Percentiles rank a stretch among this genome's conserved stretches.
phyloP scores from a whole-genome alignment of 2,329 filamentous ascomycete species.

The Macroventuria anomochaeta region DNA sequence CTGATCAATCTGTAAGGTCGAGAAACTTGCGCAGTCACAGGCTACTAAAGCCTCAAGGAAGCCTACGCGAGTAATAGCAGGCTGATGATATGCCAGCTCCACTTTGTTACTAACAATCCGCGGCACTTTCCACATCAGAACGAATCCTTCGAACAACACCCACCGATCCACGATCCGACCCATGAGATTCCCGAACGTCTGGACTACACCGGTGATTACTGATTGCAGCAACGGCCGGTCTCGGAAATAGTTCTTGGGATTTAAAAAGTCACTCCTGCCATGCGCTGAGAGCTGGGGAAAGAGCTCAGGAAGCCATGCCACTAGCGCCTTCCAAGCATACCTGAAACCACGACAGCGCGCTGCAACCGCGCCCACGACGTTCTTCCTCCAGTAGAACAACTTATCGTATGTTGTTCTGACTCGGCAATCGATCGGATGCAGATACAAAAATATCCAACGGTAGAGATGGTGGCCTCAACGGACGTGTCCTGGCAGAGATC shows the following conservation, averaged over 20 bases:
- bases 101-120: slow-evolving; percentile 13
- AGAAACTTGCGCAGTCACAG: not conserved
- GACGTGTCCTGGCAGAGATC: slow-evolving; percentile 1
- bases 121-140: slow-evolving; percentile 11
- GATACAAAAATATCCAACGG: not conserved
- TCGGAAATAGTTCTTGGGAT: not conserved
- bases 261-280: not conserved
- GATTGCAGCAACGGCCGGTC: not conserved
- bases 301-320: slow-evolving; percentile 1
- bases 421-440: not conserved
- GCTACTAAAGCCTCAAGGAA: not conserved
- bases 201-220: not conserved
- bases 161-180: not conserved
- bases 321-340: slow-evolving; percentile 15
- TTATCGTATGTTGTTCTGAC: slow-evolving; percentile 1
- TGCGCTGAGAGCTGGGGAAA: not conserved
- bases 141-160: slow-evolving; percentile 8
- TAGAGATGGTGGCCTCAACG: not conserved
- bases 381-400: not conserved
- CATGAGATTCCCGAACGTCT: not conserved
- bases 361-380: slow-evolving; percentile 7
- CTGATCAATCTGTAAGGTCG: not conserved
- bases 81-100: slow-evolving; percentile 3
- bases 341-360: slow-evolving; percentile 15
- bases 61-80: slow-evolving; percentile 4